phyloP scores from a whole-genome alignment of 441 rosid species.

The Daphne laureola region DNA sequence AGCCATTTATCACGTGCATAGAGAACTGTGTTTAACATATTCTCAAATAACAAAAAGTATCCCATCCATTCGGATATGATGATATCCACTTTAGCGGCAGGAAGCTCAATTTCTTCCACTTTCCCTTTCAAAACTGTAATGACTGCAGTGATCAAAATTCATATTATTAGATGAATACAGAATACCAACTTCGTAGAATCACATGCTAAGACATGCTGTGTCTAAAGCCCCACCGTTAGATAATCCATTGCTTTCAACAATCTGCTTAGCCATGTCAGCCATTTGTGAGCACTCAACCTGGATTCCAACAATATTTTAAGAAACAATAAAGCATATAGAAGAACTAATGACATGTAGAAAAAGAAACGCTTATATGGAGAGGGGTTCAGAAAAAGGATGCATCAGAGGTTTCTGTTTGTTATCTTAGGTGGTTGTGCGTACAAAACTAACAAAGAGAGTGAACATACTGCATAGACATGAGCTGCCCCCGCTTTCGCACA shows the following conservation, averaged over 20 bases:
- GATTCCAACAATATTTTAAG: background rate
- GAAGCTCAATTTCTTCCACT: conserved; percentile 94
- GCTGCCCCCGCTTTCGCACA: conserved; percentile 98
- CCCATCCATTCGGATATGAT: conserved; percentile 99
- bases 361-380: background rate
- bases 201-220: background rate
- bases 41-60: conserved; percentile 88
- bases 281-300: conserved; percentile 95
- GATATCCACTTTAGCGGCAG: conserved; percentile 80
- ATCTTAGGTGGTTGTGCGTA: too few relatives aligned
- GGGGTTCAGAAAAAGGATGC: background rate
- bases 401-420: too few relatives aligned
- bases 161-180: conserved; percentile 2
- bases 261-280: conserved; percentile 94
- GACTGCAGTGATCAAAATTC: conserved; percentile 33
- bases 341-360: background rate
- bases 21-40: conserved; percentile 85
- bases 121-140: conserved; percentile 95
- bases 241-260: conserved; percentile 79
- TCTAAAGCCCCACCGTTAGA: conserved; percentile 49
- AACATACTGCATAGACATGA: conserved; percentile 83
- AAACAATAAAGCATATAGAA: too few relatives aligned
- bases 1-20: conserved; percentile 99
- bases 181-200: conserved; percentile 4
- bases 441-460: background rate